These are phyloP conservation scores for Orbilia brochopaga DNA, from an alignment of 2,329 filamentous ascomycete genomes.

Conservation along the genomic window DNA sequence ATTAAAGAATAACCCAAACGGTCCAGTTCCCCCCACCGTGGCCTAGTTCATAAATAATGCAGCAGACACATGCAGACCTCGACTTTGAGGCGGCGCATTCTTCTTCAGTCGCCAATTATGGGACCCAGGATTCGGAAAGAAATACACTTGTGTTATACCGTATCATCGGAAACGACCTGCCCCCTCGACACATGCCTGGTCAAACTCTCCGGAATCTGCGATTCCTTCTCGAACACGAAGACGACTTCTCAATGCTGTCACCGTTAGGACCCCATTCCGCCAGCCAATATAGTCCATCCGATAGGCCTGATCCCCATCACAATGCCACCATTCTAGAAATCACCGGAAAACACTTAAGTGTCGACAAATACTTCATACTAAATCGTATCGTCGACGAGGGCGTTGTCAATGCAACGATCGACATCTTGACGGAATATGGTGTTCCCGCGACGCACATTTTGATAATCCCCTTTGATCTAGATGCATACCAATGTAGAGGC, in stretches of 20 bases:
- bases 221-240: background rate
- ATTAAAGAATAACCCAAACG: too few species aligned
- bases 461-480: background rate
- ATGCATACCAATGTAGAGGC: background rate
- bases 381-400: background rate
- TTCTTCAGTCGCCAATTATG: background rate
- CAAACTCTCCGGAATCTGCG: background rate
- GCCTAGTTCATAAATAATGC: too few species aligned
- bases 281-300: background rate
- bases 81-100: background rate
- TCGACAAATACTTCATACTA: background rate
- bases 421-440: background rate
- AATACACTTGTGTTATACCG: background rate
- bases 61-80: too few species aligned
- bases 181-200: background rate
- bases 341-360: background rate
- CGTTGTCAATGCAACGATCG: background rate
- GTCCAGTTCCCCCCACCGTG: too few species aligned
- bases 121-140: background rate
- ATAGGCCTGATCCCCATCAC: background rate
- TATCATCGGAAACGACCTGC: background rate
- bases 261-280: background rate
- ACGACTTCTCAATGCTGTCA: background rate
- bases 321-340: background rate
- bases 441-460: background rate